Conservation (phyloP, 768 basidiomycete genomes). For the Tephrocybe rancida region DNA sequence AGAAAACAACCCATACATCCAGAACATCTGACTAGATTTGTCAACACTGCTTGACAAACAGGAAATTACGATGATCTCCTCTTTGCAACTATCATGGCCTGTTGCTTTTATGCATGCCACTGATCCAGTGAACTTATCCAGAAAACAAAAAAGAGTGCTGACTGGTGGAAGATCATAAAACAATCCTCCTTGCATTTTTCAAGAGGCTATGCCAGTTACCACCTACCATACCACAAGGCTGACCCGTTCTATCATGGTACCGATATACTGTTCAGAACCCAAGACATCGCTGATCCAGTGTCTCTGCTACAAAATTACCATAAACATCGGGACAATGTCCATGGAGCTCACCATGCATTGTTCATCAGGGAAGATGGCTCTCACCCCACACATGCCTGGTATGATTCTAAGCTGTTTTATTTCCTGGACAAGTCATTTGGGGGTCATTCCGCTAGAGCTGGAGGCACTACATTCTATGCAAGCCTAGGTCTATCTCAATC, state of each 20-base stretch:
- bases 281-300: conserved; percentile 21
- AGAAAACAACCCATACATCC: neutral
- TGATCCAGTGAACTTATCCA: conserved; percentile 22
- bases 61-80: conserved; percentile 12
- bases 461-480: conserved; percentile 27
- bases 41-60: conserved; percentile 3
- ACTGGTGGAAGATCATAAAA: conserved; percentile 30
- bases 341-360: conserved; percentile 17
- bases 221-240: conserved; percentile 28
- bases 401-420: conserved; percentile 19
- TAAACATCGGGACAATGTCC: conserved; percentile 11
- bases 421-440: conserved; percentile 18
- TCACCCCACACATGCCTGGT: conserved; percentile 23
- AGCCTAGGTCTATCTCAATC: conserved; percentile 21
- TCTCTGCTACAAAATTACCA: conserved; percentile 17
- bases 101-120: conserved; percentile 31
- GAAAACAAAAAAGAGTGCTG: conserved; percentile 18
- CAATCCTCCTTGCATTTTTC: conserved; percentile 18
- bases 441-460: conserved; percentile 20
- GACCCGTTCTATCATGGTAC: conserved; percentile 29
- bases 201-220: conserved; percentile 11
- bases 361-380: conserved; percentile 23
- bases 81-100: conserved; percentile 23
- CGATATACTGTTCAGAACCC: conserved; percentile 20
- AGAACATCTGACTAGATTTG: conserved; percentile 17